These are phyloP conservation scores for Trametes sanguinea DNA, from an alignment of 768 basidiomycete species.

Conservation along the genomic window DNA sequence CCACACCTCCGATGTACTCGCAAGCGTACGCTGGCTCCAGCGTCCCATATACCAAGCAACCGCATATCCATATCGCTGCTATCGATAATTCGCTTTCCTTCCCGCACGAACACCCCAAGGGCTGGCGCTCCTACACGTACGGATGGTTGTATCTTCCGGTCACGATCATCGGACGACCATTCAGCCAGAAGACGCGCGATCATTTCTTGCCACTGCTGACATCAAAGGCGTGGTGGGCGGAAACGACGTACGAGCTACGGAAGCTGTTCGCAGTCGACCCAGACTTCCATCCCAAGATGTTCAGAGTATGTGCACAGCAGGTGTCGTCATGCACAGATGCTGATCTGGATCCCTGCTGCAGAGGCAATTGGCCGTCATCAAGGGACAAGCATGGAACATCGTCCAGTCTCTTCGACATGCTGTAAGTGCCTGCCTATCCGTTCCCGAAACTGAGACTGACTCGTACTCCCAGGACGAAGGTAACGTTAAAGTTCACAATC, in stretches of 20 bases:
- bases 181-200: conserved; percentile 77
- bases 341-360: conserved; percentile 31
- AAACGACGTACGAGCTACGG: conserved; percentile 76
- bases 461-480: conserved; percentile 16
- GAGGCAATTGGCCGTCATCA: conserved; percentile 90
- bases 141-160: conserved; percentile 89
- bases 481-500: background rate
- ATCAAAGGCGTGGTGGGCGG: conserved; percentile 88
- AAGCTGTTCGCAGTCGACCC: conserved; percentile 80
- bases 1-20: conserved; percentile 19
- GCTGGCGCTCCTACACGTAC: conserved; percentile 77
- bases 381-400: conserved; percentile 91
- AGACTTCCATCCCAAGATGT: conserved; percentile 91
- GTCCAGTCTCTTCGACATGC: conserved; percentile 78
- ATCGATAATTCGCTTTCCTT: conserved; percentile 94
- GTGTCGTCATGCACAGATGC: background rate
- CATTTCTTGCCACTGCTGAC: conserved; percentile 83
- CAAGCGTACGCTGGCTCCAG: conserved; percentile 25
- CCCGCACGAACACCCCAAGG: conserved; percentile 87
- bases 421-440: conserved; percentile 44
- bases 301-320: conserved; percentile 52
- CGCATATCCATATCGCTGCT: conserved; percentile 89
- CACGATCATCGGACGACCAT: conserved; percentile 81
- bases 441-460: background rate
- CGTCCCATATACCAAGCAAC: conserved; percentile 53